Conservation (phyloP, 2,329 filamentous ascomycete species). For the Hypoxylon sp. region DNA sequence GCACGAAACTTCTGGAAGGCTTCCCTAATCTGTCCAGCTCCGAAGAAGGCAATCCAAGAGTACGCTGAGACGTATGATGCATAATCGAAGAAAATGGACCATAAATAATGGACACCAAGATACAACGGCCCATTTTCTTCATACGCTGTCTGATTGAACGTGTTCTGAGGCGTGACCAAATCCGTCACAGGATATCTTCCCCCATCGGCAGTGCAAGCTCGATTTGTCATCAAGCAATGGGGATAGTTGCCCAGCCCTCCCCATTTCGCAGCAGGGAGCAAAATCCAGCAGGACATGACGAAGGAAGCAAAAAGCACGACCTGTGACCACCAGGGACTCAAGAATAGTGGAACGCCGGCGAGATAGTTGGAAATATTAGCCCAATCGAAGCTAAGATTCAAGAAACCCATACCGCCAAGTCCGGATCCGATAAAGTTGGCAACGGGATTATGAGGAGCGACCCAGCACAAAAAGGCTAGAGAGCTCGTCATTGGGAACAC, state of each 20-base stretch:
- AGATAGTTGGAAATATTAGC: constrained; percentile 69
- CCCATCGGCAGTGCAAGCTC: constrained; percentile 66
- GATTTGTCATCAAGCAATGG: constrained; percentile 71
- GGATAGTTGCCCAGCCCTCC: constrained; percentile 68
- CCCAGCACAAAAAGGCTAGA: constrained; percentile 74
- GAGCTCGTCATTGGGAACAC: constrained; percentile 73
- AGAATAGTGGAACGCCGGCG: constrained; percentile 62
- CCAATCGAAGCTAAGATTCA: constrained; percentile 74
- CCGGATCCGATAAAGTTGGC: constrained; percentile 74
- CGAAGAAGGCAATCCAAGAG: constrained; percentile 72
- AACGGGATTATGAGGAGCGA: constrained; percentile 69
- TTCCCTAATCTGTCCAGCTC: constrained; percentile 63
- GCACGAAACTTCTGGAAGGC: constrained; percentile 62
- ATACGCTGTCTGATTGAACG: constrained; percentile 66
- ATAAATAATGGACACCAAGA: constrained; percentile 70
- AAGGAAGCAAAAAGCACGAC: constrained; percentile 70
- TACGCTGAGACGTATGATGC: constrained; percentile 71
- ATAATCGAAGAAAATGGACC: constrained; percentile 73
- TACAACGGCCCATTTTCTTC: constrained; percentile 68
- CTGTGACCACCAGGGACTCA: constrained; percentile 73
- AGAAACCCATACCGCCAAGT: constrained; percentile 73
- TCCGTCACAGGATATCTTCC: constrained; percentile 61
- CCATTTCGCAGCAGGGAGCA: constrained; percentile 72
- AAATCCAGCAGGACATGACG: constrained; percentile 70
- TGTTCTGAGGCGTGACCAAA: constrained; percentile 60